phyloP scores from a whole-genome alignment of 2,329 filamentous ascomycete genomes.

The Pleurostoma richardsiae region DNA sequence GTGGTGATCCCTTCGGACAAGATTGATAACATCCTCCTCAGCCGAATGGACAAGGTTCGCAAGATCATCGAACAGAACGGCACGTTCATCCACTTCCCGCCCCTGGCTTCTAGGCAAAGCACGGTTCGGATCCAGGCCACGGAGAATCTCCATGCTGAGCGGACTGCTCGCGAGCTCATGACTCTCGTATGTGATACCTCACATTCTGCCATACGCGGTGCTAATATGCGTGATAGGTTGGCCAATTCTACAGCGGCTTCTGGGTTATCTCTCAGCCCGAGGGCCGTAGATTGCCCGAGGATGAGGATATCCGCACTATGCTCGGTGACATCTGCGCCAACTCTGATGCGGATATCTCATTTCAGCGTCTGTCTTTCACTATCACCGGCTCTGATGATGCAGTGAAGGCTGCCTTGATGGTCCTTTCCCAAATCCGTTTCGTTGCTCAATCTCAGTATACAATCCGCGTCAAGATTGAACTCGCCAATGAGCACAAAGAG shows the following conservation, averaged over 20 bases:
- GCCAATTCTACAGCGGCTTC: constrained; percentile 94
- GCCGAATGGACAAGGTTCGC: constrained; percentile 89
- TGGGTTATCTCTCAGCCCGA: constrained; percentile 90
- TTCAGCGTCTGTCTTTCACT: constrained; percentile 89
- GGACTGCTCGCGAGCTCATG: constrained; percentile 95
- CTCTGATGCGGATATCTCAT: constrained; percentile 89
- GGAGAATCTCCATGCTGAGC: constrained; percentile 89
- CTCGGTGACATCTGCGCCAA: constrained; percentile 94
- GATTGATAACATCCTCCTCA: constrained; percentile 88
- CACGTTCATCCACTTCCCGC: constrained; percentile 88
- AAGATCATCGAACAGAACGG: constrained; percentile 98
- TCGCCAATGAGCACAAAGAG: constrained; percentile 98
- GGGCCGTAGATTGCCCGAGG: constrained; percentile 50
- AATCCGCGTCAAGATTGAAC: constrained; percentile 95
- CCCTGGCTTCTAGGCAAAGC: constrained; percentile 77
- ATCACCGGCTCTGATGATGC: constrained; percentile 95
- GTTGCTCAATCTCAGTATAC: constrained; percentile 84
- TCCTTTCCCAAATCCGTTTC: constrained; percentile 88
- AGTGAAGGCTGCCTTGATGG: constrained; percentile 90
- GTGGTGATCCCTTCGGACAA: constrained; percentile 86
- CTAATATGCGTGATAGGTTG: constrained; percentile 54
- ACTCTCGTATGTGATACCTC: constrained; percentile 59
- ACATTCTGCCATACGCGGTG: not conserved
- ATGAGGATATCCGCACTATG: constrained; percentile 81
- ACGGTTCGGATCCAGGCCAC: constrained; percentile 87